Evolutionary conservation across 306 rosid genomes (phyloP), one percentile per base, ranked within the genome.

Genomic region (Vicia sativa): DNA sequence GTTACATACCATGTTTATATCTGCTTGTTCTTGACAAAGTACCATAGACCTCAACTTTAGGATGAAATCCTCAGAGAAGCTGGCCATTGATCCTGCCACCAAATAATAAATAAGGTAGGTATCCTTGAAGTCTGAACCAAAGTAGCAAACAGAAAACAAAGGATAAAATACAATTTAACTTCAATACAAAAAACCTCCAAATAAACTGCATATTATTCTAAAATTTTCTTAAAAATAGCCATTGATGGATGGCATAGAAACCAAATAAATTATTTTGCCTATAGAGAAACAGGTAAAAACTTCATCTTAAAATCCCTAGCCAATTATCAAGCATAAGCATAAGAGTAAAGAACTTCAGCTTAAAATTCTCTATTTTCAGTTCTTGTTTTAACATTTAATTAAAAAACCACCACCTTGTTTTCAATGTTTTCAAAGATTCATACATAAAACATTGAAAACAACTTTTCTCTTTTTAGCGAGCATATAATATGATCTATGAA

Each of bases 11-110:
- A 1, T 67, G 74, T 71, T 84, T 44, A 91, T 57, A 73, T 87
- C 86, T 4, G 80, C 86, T 74, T 81, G 95, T 43, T 87, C 85
- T 60, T 89, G 86, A 59, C 75, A 74, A 75, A 89, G 73, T 31
- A 77, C 85, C 74, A 90, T 83, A 76, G 95, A 85, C 73, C 82
- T 78, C 77, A 83, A 73, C 54, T 82, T 85, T 14, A 70, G 60
- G 53, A 86, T 64, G 67, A 81, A 93, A 8, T 77, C 70, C 83
- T 80, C 52, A 93, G 79, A 5, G 96, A 90, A 73, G 62, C 62
- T n/a, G 97, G 95, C 95, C 98, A 93, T 38, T 80, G 81, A 61
- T 85, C 88, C 96, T 92, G 77, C 79, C 62, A 77, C 58, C 74
- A 76, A 39, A 28, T 61, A 46, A 29, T 3, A 39, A 35, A 50